phyloP scores from a whole-genome alignment of 2,329 filamentous ascomycete species.

The Penicillium sp. region DNA sequence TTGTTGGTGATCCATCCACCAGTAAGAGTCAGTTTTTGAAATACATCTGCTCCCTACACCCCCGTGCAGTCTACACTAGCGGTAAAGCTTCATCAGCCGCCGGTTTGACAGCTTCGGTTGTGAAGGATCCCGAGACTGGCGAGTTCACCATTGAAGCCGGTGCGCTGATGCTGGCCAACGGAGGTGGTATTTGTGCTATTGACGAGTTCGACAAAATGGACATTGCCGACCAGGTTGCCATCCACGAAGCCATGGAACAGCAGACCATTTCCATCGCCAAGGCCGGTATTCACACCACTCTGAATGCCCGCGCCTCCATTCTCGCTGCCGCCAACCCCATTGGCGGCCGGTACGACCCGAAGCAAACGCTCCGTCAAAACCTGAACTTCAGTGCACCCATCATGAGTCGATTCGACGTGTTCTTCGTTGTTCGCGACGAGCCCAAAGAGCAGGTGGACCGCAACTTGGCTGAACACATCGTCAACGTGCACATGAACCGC shows the following conservation, averaged over 20 bases:
- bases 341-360: slow-evolving; percentile 91
- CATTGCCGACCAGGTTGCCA: slow-evolving; percentile 92
- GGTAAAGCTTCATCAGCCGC: slow-evolving; percentile 97
- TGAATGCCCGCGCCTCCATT: slow-evolving; percentile 94
- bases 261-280: slow-evolving; percentile 99
- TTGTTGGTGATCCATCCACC: slow-evolving; percentile 94
- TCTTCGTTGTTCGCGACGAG: slow-evolving; percentile 96
- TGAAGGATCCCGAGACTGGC: slow-evolving; percentile 97
- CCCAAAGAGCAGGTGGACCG: slow-evolving; percentile 91
- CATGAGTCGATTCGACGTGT: slow-evolving; percentile 98
- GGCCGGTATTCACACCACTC: slow-evolving; percentile 94
- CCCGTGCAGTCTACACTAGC: slow-evolving; percentile 93
- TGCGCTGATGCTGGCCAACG: slow-evolving; percentile 86
- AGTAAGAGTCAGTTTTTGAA: slow-evolving; percentile 98
- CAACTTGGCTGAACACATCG: slow-evolving; percentile 91
- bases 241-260: slow-evolving; percentile 99
- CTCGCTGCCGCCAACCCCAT: slow-evolving; percentile 96
- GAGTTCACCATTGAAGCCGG: slow-evolving; percentile 99
- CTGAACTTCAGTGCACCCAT: slow-evolving; percentile 99
- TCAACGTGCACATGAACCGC: slow-evolving; percentile 86
- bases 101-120: slow-evolving; percentile 92
- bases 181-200: slow-evolving; percentile 96
- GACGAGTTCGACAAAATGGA: slow-evolving; percentile 99
- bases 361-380: slow-evolving; percentile 87
- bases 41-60: slow-evolving; percentile 93